Evolutionary conservation across 2,329 filamentous ascomycete species (phyloP), one percentile per base, ranked within the genome.

Genomic region (Teratosphaeriaceae sp.): DNA sequence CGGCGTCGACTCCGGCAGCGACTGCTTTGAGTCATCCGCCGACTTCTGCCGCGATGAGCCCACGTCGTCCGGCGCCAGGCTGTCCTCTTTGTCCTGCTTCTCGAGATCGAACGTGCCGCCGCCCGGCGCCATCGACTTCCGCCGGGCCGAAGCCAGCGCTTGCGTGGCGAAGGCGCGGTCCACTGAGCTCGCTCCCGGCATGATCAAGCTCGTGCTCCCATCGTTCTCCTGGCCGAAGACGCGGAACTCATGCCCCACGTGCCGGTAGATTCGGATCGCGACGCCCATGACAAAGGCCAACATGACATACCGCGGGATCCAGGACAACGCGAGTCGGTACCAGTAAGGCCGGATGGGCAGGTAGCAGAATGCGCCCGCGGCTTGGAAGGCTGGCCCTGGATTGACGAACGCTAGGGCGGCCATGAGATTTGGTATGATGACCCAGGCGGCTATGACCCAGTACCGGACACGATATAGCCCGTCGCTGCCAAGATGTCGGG

Each of bases 281-380:
- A 85, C 75, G 21, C 70, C 61, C 24, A 86, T 64, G 49, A 89
- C 83, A 20, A 74, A 66, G 7, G 74, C 56, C 50, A 84, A 78
- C 40, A 88, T 80, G 26, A 85, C 51, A 50, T 88, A 88, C 38
- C 85, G 74, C 24, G 85, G 85, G 6, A 85, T 72, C 85, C 85
- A 90, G 44, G 76, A 76, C 2, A 89, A 67, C 0, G 75, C 79
- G 13, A 82, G 66, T 33, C 80, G 73, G 49, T 82, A 82, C 85
- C 85, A 89, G 47, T 73, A 72, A 0, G 82, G 80, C 3, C 75
- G 70, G 13, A 76, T 67, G 0, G 84, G 82, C 2, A 89, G 68
- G 48, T 82, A 82, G 61, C 85, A 90, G 53, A 80, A 84, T 16
- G 79, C 75, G 1, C 80, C 82, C 38, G 78, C 73, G 18, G 80